Base-by-base conservation (phyloP, 345 rosid genomes). In the Eucalyptus coolabah region DNA sequence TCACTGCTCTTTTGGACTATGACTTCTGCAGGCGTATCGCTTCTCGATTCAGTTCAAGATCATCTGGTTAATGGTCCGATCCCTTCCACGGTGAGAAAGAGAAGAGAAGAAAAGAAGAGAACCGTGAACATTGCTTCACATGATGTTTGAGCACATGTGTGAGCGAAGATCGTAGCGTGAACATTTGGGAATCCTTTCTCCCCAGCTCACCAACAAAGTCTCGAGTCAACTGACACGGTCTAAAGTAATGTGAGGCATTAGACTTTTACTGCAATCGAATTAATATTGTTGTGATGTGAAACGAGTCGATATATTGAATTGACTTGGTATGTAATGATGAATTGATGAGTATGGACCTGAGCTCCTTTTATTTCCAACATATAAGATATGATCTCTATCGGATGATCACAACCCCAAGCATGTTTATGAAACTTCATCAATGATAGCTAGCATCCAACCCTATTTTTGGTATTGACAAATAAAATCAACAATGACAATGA, bases 401-500 rank as follows among this genome's bases (percentile, higher is more conserved):
- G 19, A 65, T n/a, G 37, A n/a, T 56, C 63, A 30, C 69, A 63
- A 63, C 34, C 11, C 4, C 17, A 16, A 65, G 6, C 0, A 65
- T n/a, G 37, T 65, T 65, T n/a, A 65, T 15, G 40, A n/a, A 69
- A 69, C 42, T 69, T 2, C 81, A 32, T 21, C 80, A 24, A 15
- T 4, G 19, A 30, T 15, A 2, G 17, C 37, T 14, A 28, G 16
- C 15, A 28, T 60, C 32, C 67, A 5, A 28, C 37, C 72, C 37
- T 30, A 60, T 26, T 0, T 0, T 4, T 26, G 32, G n/a, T 60
- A 28, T 63, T 0, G 1, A 28, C 69, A 32, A 69, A 7, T 69
- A 34, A 69, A 69, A 32, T 34, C 37, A 34, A 17, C 44, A 17
- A 34, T 69, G 42, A 69, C 37, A 69, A 69, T 17, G 42, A 19